phyloP scores from a whole-genome alignment of 2,329 filamentous ascomycete species.

The Colletotrichum scovillei region DNA sequence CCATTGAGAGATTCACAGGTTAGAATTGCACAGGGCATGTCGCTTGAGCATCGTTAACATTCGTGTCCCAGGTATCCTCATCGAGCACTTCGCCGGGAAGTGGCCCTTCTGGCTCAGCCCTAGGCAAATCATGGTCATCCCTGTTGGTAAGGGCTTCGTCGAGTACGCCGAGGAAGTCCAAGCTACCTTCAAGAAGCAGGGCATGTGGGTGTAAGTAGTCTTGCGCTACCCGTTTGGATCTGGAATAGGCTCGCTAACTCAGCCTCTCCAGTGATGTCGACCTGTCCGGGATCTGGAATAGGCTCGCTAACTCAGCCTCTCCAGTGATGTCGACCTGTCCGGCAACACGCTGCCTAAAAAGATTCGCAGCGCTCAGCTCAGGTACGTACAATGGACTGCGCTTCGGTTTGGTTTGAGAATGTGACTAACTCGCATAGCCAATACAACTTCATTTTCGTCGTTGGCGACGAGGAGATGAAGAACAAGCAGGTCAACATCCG shows the following conservation, averaged over 20 bases:
- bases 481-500: slow-evolving; percentile 72
- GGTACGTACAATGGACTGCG: slow-evolving; percentile 64
- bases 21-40: background rate
- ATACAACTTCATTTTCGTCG: slow-evolving; percentile 53
- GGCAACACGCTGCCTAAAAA: slow-evolving; percentile 91
- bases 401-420: background rate
- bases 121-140: slow-evolving; percentile 73
- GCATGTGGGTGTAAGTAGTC: slow-evolving; percentile 69
- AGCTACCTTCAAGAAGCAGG: slow-evolving; percentile 72
- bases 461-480: slow-evolving; percentile 71
- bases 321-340: slow-evolving; percentile 72
- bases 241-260: background rate
- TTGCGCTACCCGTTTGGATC: slow-evolving; percentile 45
- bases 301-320: background rate
- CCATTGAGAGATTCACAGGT: slow-evolving; percentile 58
- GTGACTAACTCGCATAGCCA: slow-evolving; percentile 35
- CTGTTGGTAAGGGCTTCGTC: slow-evolving; percentile 76
- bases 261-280: slow-evolving; percentile 65
- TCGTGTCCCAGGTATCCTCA: slow-evolving; percentile 77
- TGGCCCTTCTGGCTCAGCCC: slow-evolving; percentile 92
- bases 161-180: slow-evolving; percentile 83
- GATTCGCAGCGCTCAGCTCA: slow-evolving; percentile 84
- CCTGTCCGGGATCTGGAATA: slow-evolving; percentile 61
- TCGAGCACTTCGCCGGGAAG: slow-evolving; percentile 87
- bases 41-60: background rate